Evolutionary conservation across 805 yeast genomes (phyloP).

Genomic region (Starmerella floricola): DNA sequence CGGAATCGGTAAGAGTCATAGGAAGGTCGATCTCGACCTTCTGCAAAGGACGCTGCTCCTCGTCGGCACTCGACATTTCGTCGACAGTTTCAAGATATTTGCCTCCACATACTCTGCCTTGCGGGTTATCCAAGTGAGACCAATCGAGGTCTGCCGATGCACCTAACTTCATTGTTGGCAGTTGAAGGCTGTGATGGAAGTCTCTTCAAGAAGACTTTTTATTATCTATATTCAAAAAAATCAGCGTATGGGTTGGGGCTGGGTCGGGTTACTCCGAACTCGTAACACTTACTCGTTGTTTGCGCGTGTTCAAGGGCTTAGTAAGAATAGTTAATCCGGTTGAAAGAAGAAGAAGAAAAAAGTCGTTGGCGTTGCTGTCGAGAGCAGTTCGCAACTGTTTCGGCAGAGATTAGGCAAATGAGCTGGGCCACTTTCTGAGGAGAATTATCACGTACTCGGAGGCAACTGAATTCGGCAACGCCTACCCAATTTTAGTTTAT

Average conservation of each 20-base stretch:
- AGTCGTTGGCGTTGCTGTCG: no score
- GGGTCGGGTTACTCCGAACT: not conserved
- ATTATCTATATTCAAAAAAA: slow-evolving; percentile 1
- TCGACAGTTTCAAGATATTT: slow-evolving; percentile 16
- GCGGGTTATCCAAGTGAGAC: slow-evolving; percentile 19
- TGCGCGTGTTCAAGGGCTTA: not conserved
- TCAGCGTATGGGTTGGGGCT: not conserved
- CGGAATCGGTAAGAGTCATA: slow-evolving; percentile 19
- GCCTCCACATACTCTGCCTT: slow-evolving; percentile 22
- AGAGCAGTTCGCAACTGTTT: no score
- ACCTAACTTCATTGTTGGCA: slow-evolving; percentile 12
- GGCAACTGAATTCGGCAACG: no score
- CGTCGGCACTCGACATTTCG: slow-evolving; percentile 10
- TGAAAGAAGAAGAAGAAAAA: not conserved
- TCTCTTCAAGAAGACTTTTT: not conserved
- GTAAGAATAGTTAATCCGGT: not conserved
- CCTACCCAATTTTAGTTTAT: no score
- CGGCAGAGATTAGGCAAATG: no score
- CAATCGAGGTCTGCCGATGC: slow-evolving; percentile 22
- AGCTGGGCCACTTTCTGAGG: no score
- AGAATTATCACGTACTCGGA: not conserved
- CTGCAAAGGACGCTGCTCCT: slow-evolving; percentile 16
- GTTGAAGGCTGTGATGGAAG: not conserved
- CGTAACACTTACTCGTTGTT: slow-evolving; percentile 1
- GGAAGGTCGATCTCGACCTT: slow-evolving; percentile 21